Conservation (phyloP, 768 basidiomycete genomes). For the Lactarius hatsudake region DNA sequence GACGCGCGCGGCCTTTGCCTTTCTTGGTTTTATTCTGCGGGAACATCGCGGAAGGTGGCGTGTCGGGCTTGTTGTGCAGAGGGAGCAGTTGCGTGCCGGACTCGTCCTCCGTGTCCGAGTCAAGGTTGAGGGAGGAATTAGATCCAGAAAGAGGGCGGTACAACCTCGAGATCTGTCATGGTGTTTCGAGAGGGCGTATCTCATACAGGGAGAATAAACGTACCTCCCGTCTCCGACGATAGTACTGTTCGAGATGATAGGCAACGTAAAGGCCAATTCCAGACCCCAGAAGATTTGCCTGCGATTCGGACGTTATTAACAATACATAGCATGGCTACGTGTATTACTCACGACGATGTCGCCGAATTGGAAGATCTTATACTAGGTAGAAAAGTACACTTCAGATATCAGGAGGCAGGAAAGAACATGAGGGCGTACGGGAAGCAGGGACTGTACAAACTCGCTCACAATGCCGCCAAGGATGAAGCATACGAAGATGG, state of each 20-base stretch:
- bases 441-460: constrained; percentile 74
- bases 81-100: constrained; percentile 59
- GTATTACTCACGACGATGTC: constrained; percentile 59
- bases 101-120: constrained; percentile 53
- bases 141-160: constrained; percentile 69
- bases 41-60: constrained; percentile 16
- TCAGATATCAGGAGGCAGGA: neutral
- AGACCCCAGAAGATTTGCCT: constrained; percentile 82
- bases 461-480: constrained; percentile 81
- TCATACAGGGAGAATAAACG: constrained; percentile 18
- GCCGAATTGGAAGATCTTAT: constrained; percentile 68
- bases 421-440: constrained; percentile 42
- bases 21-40: constrained; percentile 9
- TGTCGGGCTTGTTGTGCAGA: constrained; percentile 36
- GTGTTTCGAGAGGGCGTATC: neutral
- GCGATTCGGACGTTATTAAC: neutral
- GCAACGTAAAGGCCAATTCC: constrained; percentile 62
- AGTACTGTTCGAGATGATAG: constrained; percentile 69
- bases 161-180: constrained; percentile 63
- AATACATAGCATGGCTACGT: neutral
- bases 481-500: constrained; percentile 67
- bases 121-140: constrained; percentile 35
- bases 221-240: constrained; percentile 79
- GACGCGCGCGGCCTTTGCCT: constrained; percentile 22
- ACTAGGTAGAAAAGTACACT: constrained; percentile 37